Evolutionary conservation across 2,329 filamentous ascomycete species (phyloP).

Genomic region (Clarireedia hainanense): DNA sequence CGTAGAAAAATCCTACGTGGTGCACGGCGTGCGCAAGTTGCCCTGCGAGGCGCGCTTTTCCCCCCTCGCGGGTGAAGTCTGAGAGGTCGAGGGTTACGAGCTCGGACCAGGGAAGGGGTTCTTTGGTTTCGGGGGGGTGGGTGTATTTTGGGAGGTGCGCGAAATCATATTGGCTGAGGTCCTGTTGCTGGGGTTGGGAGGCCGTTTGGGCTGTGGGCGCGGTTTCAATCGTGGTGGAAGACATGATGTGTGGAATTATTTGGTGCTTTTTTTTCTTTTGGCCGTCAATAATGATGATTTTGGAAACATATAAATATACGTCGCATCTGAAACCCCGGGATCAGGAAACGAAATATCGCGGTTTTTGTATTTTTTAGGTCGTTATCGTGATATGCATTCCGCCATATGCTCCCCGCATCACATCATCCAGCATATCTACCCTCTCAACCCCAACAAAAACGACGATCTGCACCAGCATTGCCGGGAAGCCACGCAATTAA

Average conservation of each 20-base stretch:
- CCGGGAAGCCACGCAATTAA: background rate
- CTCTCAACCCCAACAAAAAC: background rate
- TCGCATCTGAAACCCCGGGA: background rate
- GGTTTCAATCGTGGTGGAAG: constrained; percentile 15
- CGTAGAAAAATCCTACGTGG: constrained; percentile 52
- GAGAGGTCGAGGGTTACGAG: constrained; percentile 46
- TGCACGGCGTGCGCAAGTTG: constrained; percentile 45
- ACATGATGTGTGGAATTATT: constrained; percentile 8
- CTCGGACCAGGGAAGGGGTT: constrained; percentile 41
- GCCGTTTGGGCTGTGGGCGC: background rate
- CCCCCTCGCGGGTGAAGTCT: constrained; percentile 39
- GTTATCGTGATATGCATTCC: constrained; percentile 4
- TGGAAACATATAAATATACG: background rate
- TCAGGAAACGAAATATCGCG: background rate
- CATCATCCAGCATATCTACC: constrained; percentile 8
- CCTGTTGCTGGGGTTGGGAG: constrained; percentile 8
- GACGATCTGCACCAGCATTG: background rate
- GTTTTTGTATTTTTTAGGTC: background rate
- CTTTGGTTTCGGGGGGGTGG: constrained; percentile 40
- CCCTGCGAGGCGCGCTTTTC: constrained; percentile 42
- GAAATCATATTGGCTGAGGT: constrained; percentile 19
- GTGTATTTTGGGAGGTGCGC: constrained; percentile 33
- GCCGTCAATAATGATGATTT: background rate
- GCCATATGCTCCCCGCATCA: constrained; percentile 17
- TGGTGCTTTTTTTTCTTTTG: background rate